Evolutionary conservation across 2,329 filamentous ascomycete species (phyloP), one percentile per base, ranked within the genome.

Genomic region (Bimuria novae-zelandiae): DNA sequence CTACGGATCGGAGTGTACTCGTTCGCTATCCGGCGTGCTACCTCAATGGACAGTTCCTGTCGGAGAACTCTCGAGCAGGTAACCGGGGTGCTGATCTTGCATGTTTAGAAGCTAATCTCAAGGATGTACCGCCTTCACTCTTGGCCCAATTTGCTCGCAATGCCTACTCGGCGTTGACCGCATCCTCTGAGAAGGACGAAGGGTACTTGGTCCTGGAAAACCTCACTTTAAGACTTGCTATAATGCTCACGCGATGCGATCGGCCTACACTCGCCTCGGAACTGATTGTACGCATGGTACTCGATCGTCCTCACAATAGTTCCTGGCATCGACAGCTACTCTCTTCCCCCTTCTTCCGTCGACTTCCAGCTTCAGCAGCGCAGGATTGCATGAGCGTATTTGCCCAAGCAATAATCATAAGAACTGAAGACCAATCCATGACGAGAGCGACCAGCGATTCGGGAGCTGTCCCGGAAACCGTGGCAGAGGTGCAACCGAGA

Each of bases 311-410:
- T 5, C 63, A 71, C 14, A 65, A 75, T 30, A 77, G 74, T 58
- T 75, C 77, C 0, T 78, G 76, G 76, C 75, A 41, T 59, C 68
- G 76, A 4, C 51, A 60, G 30, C 49, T 77, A 2, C 56, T 78
- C 2, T 66, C 65, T 3, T 29, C 43, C 7, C 56, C 57, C 1
- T 68, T 75, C n/a, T 54, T 78, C 19, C 62, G 63, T 2, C 53
- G 66, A 4, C 60, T 78, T 1, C 55, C 75, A 0, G 61, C 69
- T 8, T 57, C 62, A 4, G 49, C 70, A 10, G 69, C 73, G 1
- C 52, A 63, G 11, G 43, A 46, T 3, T 68, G 73, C 44, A 49
- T 77, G 4, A 32, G 49, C 1, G 43, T 48, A 1, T 69, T 77
- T 51, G 62, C 68, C 0, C 49, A 55, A 11, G 63, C 60, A 1